These are phyloP conservation scores for Murraya koenigii DNA, from an alignment of 345 rosid species.

Conservation along the genomic window DNA sequence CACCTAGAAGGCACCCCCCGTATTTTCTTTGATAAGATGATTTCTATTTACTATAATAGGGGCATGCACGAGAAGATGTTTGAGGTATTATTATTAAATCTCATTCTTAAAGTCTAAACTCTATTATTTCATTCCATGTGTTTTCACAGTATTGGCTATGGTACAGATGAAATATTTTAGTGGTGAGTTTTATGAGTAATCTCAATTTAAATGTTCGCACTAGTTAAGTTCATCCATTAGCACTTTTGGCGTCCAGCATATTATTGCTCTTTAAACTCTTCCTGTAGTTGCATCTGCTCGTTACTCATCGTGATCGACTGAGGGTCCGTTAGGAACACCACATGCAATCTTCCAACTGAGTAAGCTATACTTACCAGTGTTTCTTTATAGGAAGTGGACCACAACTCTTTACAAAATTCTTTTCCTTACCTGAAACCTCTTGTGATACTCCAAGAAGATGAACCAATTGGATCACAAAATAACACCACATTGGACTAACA, in stretches of 20 bases:
- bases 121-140: not conserved
- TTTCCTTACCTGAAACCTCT: not conserved
- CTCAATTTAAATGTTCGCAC: not conserved
- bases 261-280: not conserved
- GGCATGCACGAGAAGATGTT: slow-evolving; percentile 81
- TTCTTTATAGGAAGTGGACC: not conserved
- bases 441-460: not conserved
- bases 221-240: not conserved
- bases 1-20: slow-evolving; percentile 74
- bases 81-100: slow-evolving; percentile 49
- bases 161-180: not conserved
- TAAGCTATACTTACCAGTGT: not conserved
- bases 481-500: not conserved
- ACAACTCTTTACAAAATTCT: not conserved
- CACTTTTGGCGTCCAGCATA: too few relatives aligned
- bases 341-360: not conserved
- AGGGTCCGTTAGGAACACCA: not conserved
- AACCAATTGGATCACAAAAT: not conserved
- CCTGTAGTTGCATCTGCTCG: not conserved
- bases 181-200: not conserved
- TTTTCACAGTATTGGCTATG: not conserved
- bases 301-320: not conserved
- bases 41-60: slow-evolving; percentile 66
- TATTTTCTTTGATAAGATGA: slow-evolving; percentile 71
- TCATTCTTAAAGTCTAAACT: not conserved